phyloP scores from a whole-genome alignment of 2,329 filamentous ascomycete genomes.

The Fusarium sulawesiense region DNA sequence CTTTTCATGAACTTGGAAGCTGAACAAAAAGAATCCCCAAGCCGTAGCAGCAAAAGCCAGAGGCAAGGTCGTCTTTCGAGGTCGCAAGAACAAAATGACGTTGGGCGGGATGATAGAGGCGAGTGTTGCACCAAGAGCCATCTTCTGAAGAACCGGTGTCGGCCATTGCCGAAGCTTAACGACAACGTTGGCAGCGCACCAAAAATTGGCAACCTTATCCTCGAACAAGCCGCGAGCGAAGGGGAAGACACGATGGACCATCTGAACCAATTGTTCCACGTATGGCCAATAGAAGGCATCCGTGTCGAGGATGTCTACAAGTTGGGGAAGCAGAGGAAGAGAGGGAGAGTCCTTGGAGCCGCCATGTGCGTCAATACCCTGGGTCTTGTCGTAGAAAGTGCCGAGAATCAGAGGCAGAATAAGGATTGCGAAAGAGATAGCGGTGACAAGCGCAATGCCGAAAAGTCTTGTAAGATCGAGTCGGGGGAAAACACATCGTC shows the following conservation, averaged over 20 bases:
- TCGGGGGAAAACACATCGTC: conserved; percentile 82
- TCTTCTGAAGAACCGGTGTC: conserved; percentile 76
- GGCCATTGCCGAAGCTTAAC: conserved; percentile 87
- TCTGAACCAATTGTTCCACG: conserved; percentile 82
- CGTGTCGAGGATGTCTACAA: conserved; percentile 70
- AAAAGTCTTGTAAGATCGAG: conserved; percentile 76
- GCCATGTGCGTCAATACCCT: conserved; percentile 68
- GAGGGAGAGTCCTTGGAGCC: conserved; percentile 68
- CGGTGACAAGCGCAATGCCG: conserved; percentile 78
- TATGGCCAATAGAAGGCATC: conserved; percentile 78
- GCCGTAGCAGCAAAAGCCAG: conserved; percentile 84
- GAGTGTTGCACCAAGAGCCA: conserved; percentile 80
- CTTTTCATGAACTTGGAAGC: conserved; percentile 98
- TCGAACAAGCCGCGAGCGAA: conserved; percentile 97
- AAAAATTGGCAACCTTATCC: conserved; percentile 98
- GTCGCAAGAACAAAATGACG: conserved; percentile 80
- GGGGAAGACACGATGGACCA: conserved; percentile 92
- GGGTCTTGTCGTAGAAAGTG: conserved; percentile 74
- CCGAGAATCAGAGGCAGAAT: conserved; percentile 81
- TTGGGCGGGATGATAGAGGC: conserved; percentile 83
- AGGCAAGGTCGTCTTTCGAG: conserved; percentile 80
- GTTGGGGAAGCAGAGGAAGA: conserved; percentile 69
- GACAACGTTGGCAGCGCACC: conserved; percentile 91
- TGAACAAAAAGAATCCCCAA: conserved; percentile 98
- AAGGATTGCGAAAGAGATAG: conserved; percentile 78